Percentiles rank a stretch among this genome's conserved stretches.
These are phyloP conservation scores for Sherardia arvensis DNA, from an alignment of 257 asterid species.

Conservation along the genomic window DNA sequence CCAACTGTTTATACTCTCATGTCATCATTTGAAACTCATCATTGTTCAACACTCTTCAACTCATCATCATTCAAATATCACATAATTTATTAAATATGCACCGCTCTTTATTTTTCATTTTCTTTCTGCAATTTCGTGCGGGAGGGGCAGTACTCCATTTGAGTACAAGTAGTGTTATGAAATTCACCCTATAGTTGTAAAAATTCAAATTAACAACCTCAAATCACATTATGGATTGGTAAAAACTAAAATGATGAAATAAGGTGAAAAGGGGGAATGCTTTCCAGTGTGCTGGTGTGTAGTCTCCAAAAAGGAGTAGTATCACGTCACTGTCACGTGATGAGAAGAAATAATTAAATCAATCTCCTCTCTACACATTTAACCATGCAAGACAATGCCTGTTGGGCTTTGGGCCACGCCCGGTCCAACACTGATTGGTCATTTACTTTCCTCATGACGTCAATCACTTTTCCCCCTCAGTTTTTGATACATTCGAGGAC, in stretches of 20 bases:
- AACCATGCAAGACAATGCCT: slow-evolving; percentile 18
- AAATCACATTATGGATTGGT: too few species aligned
- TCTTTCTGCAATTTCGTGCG: too few species aligned
- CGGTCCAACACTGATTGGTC: slow-evolving; percentile 18
- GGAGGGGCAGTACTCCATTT: too few species aligned
- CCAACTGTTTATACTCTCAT: too few species aligned
- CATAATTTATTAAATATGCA: too few species aligned
- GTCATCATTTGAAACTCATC: too few species aligned
- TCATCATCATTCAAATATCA: too few species aligned
- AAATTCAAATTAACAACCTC: too few species aligned
- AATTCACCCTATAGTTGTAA: too few species aligned
- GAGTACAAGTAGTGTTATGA: too few species aligned
- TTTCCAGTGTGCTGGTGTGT: slow-evolving; percentile 25
- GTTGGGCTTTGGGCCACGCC: slow-evolving; percentile 23
- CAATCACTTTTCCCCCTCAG: neutral
- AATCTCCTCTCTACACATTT: slow-evolving; percentile 18
- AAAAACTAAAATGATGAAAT: neutral
- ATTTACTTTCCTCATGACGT: slow-evolving; percentile 26
- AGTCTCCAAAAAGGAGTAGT: slow-evolving; percentile 14
- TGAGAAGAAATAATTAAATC: slow-evolving; percentile 10
- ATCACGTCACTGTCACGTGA: slow-evolving; percentile 49
- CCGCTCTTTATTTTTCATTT: too few species aligned
- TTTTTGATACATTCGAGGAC: slow-evolving; percentile 6
- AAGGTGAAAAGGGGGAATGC: slow-evolving; percentile 14
- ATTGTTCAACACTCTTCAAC: too few species aligned